These are phyloP conservation scores for Colletotrichum kahawae DNA, from an alignment of 2,329 filamentous ascomycete species.

Conservation along the genomic window DNA sequence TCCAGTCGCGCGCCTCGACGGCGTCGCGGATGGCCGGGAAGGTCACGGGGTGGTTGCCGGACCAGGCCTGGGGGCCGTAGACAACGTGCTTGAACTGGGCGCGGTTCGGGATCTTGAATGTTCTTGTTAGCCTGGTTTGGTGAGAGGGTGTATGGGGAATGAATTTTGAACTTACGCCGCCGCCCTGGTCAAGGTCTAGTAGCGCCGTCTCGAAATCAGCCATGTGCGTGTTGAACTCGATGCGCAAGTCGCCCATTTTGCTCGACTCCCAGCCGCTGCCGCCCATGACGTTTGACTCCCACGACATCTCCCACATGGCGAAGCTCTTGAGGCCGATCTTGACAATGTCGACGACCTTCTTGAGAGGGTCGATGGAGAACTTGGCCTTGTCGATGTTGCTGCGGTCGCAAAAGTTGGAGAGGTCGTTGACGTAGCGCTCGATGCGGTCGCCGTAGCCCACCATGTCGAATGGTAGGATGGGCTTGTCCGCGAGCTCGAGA, in stretches of 20 bases:
- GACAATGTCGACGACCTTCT: slow-evolving; percentile 67
- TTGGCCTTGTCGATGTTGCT: slow-evolving; percentile 55
- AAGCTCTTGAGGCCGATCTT: slow-evolving; percentile 67
- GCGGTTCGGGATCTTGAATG: slow-evolving; percentile 75
- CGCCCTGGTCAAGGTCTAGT: slow-evolving; percentile 73
- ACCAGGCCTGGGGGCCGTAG: slow-evolving; percentile 83
- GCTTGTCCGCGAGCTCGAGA: slow-evolving; percentile 81
- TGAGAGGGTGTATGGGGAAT: background rate
- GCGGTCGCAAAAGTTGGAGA: slow-evolving; percentile 39
- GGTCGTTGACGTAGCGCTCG: slow-evolving; percentile 66
- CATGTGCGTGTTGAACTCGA: slow-evolving; percentile 81
- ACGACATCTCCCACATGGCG: slow-evolving; percentile 76
- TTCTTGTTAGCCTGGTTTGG: slow-evolving; percentile 16
- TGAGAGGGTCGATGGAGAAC: slow-evolving; percentile 61
- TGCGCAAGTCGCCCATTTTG: slow-evolving; percentile 68
- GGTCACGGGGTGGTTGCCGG: slow-evolving; percentile 57
- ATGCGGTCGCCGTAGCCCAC: slow-evolving; percentile 73
- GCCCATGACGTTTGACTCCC: slow-evolving; percentile 75
- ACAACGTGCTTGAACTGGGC: slow-evolving; percentile 94
- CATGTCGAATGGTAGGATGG: slow-evolving; percentile 84
- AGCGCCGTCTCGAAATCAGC: slow-evolving; percentile 82
- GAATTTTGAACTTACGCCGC: slow-evolving; percentile 64
- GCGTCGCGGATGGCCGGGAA: slow-evolving; percentile 83
- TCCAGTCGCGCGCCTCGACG: slow-evolving; percentile 75
- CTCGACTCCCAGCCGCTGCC: slow-evolving; percentile 79